Base-by-base conservation (phyloP, 2,329 filamentous ascomycete species). In the Curvularia spicifera region DNA sequence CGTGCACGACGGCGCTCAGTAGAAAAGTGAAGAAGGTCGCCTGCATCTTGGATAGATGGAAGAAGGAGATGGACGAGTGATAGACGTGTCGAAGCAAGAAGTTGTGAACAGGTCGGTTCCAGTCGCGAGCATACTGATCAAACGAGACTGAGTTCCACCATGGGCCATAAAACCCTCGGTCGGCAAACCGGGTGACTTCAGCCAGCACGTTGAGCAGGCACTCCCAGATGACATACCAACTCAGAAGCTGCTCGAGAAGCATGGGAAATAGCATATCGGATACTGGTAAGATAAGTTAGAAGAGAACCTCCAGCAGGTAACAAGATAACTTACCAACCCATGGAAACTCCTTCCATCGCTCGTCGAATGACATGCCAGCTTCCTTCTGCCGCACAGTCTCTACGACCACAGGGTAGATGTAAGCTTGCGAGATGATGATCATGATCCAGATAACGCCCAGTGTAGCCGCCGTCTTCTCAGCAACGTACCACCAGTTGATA, bases 141-240 rank as follows among this genome's bases (percentile, higher is more conserved):
- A 88, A 91, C 0, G 79, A 80, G 15, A 82, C 75, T n/a, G 71
- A 72, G 61, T 83, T 83, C 83, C 82, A 83, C 82, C 82, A 82
- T 64, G 80, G 78, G 59, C 81, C 78, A 60, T 81, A 80, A 75
- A 93, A 93, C 60, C 86, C 88, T 46, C 90, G 85, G 72, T 93
- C 91, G 4, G 90, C 90, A 72, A 93, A 94, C 61, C 83, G 82
- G 0, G 90, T 93, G 54, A 93, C 73, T 75, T 94, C 91, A 4
- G 90, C 91, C 22, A 93, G 80, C 13, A 91, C 84, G 73, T 93
- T 93, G 59, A 93, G 79, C 26, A 81, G 72, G 60, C 81, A 83
- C 65, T 83, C 81, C 91, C 91, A 94, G 64, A 93, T 93, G 28
- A 94, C 83, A 73, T 93, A 93, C 88, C 90, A 94, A 0, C 86